Conservation (phyloP, 208 protist genomes). For the Porcisia hertigi region DNA sequence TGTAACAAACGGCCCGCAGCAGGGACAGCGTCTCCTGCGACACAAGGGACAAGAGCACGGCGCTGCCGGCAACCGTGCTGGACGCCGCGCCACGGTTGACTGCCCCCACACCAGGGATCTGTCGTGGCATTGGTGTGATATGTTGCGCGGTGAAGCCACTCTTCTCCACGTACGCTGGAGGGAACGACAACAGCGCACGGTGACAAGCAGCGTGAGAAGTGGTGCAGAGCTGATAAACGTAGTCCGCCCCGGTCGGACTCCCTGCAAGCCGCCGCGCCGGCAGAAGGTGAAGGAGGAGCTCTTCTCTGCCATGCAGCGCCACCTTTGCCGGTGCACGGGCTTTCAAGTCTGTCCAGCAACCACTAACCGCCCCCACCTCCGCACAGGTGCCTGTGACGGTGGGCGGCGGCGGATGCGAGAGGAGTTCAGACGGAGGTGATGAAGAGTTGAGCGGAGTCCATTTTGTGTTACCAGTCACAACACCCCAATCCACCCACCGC, state of each 20-base stretch:
- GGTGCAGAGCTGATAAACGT: constrained; percentile 21
- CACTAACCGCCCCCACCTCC: background rate
- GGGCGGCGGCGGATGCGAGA: background rate
- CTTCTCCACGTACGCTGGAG: background rate
- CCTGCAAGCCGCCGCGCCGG: constrained; percentile 23
- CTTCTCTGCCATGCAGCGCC: background rate
- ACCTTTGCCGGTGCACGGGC: background rate
- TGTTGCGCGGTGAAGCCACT: background rate
- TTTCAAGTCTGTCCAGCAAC: background rate
- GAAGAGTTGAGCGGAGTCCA: background rate
- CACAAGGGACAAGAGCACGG: constrained; percentile 49
- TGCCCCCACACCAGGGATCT: background rate
- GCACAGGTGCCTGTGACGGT: background rate
- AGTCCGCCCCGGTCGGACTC: constrained; percentile 4
- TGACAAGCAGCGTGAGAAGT: constrained; percentile 18
- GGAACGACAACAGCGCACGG: background rate
- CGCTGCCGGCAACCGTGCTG: constrained; percentile 20
- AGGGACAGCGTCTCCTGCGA: constrained; percentile 50
- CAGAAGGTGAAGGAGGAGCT: background rate
- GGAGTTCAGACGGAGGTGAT: background rate
- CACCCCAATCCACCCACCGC: background rate
- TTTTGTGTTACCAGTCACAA: background rate
- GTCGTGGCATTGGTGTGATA: background rate
- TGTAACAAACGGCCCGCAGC: constrained; percentile 30
- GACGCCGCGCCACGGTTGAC: background rate